phyloP scores from a whole-genome alignment of 805 yeast genomes.

The Metschnikowia aberdeeniae region DNA sequence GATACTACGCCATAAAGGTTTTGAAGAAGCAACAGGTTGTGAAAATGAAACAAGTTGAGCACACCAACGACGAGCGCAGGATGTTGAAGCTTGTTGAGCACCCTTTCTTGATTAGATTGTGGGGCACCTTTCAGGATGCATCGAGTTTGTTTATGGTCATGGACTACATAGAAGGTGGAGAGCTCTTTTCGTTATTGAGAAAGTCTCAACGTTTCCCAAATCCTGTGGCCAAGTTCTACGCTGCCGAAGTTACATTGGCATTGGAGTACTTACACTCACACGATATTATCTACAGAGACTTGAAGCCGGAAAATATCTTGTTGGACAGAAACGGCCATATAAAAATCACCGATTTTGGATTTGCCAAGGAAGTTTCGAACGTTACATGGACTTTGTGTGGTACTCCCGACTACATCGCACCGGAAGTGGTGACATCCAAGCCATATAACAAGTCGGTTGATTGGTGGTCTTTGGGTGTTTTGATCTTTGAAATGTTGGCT shows the following conservation, averaged over 20 bases:
- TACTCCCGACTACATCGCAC: conserved; percentile 63
- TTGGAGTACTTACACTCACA: conserved; percentile 56
- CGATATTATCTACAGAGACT: conserved; percentile 56
- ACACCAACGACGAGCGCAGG: conserved; percentile 58
- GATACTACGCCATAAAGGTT: conserved; percentile 59
- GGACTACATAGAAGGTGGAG: conserved; percentile 67
- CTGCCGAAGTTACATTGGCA: conserved; percentile 58
- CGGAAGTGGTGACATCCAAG: conserved; percentile 60
- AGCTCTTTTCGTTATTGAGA: conserved; percentile 51
- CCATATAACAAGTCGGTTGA: conserved; percentile 62
- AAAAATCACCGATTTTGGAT: conserved; percentile 59
- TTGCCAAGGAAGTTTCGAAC: conserved; percentile 57
- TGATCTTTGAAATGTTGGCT: conserved; percentile 58
- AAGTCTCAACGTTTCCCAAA: conserved; percentile 58
- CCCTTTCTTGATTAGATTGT: conserved; percentile 58
- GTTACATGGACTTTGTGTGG: conserved; percentile 63
- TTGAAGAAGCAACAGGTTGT: conserved; percentile 55
- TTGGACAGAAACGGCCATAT: conserved; percentile 58
- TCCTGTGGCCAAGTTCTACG: conserved; percentile 61
- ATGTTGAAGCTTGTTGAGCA: conserved; percentile 57
- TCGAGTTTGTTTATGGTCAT: conserved; percentile 56
- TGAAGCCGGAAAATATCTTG: conserved; percentile 58
- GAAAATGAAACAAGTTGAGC: conserved; percentile 60
- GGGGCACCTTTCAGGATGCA: conserved; percentile 65
- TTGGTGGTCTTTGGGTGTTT: conserved; percentile 63